phyloP scores from a whole-genome alignment of 176 grass and related monocot species.

The Tillandsia fasciculata region DNA sequence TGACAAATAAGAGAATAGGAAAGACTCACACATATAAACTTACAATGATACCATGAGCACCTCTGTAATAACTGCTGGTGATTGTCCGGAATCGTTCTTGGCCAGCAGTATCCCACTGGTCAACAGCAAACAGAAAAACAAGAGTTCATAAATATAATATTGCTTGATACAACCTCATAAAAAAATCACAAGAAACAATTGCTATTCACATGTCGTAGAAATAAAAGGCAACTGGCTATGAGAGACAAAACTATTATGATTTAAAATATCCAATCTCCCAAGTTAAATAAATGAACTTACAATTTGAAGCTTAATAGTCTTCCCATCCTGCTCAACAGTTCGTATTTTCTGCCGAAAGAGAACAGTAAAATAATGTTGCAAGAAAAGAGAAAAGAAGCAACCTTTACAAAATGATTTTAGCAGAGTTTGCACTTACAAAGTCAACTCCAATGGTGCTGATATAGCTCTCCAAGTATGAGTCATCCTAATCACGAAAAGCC shows the following conservation, averaged over 20 bases:
- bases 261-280: neutral
- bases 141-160: neutral
- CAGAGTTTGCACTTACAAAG: conserved; percentile 46
- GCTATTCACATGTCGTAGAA: neutral
- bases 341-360: conserved; percentile 57
- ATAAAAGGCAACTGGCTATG: neutral
- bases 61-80: conserved; percentile 85
- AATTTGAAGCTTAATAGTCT: conserved; percentile 82
- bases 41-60: conserved; percentile 90
- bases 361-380: conserved; percentile 3
- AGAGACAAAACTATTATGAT: neutral
- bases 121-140: neutral
- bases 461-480: conserved; percentile 77
- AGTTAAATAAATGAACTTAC: conserved; percentile 28
- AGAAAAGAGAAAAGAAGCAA: conserved; percentile 1
- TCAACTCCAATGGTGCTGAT: conserved; percentile 85
- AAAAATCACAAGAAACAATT: neutral
- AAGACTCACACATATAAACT: neutral
- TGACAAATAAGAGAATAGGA: too few relatives aligned
- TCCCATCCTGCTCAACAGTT: conserved; percentile 70
- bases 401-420: neutral
- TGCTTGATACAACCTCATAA: neutral
- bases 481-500: conserved; percentile 38
- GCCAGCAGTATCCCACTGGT: conserved; percentile 89
- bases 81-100: conserved; percentile 95